Evolutionary conservation across 768 basidiomycete species (phyloP), one percentile per base, ranked within the genome.

Genomic region (Mycena alexandri): DNA sequence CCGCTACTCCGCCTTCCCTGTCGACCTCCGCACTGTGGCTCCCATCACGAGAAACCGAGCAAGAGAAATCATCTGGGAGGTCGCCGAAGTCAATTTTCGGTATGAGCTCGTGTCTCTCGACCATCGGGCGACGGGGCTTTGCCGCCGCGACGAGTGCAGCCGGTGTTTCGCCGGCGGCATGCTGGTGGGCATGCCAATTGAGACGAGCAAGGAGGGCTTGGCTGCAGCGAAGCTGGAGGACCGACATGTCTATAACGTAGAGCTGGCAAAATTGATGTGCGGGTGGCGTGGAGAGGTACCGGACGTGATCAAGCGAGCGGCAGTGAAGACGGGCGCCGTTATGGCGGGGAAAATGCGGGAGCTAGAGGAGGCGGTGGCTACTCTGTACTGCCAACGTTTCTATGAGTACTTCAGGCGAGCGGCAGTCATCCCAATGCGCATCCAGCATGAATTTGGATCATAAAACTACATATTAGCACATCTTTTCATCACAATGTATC

Each of bases 61-160:
- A 14, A 3, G 12, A 5, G 57, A 59, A 21, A 59, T 59, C 13
- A 29, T 59, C 12, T 59, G 57, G 57, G 43, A 34, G n/a, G 12
- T 59, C 6, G 57, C 57, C 5, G 57, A 59, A 22, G 34, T n/a
- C 11, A 59, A 47, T 47, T 59, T 59, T 16, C 57, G 57, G 29
- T 47, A 33, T 16, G 57, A 59, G 29, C 21, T 59, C 57, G 57
- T 2, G 44, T 33, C 9, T 34, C 57, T 9, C 29, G 29, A 29
- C 6, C 29, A 29, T 29, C 29, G 29, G 29, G 29, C 29, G 3
- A 29, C 29, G 29, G 57, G 57, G 2, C 8, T 21, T 2, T 13
- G 1, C 43, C 57, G 57, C 29, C 29, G 5, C 12, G 44, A 47
- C 2, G 2, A 33, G 29, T 29, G 29, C 29, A 29, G 29, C 29